Evolutionary conservation across 2,329 filamentous ascomycete genomes (phyloP), one percentile per base, ranked within the genome.

Genomic region (Fonsecaea pedrosoi): DNA sequence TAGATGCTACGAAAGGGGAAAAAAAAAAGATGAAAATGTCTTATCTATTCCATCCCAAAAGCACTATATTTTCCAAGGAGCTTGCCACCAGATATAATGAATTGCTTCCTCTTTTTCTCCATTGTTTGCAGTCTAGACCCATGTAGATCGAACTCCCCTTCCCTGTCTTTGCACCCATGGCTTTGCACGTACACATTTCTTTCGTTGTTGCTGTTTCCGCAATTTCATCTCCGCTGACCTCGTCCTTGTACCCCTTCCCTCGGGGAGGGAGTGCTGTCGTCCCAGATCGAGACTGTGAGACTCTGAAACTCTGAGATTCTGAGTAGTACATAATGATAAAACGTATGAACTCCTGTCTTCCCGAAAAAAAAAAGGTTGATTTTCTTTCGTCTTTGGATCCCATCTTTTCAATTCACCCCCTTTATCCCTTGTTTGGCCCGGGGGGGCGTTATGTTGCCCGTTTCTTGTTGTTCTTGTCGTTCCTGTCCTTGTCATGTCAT

Each of bases 271-370:
- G 40, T n/a, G 40, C 40, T 15, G 45, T 13, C 45, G 8, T 25
- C 18, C 21, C 9, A 50, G 45, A 50, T 50, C 45, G 45, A 50
- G 45, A 50, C 45, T 50, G 7, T 50, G 18, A 50, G 45, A 50
- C 15, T 25, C 15, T 25, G 25, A 25, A 25, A 25, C 25, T 25
- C 25, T 25, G 25, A 25, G 25, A 25, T 25, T 45, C 5, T 18
- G 21, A 25, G 25, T 25, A 25, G 25, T 25, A 25, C 25, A 25
- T 25, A 25, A 25, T 25, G 25, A 25, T 25, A 25, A 25, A 1
- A 25, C 25, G 3, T 25, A 25, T 2, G 3, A 25, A 25, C 25
- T 25, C 25, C 25, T 2, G 25, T 25, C 25, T 25, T 25, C 2
- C 25, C 25, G 25, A 25, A 25, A n/a, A n/a, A n/a, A n/a, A n/a